Percentiles rank a stretch among this genome's conserved stretches.
These are phyloP conservation scores for Melaleuca quinquenervia DNA, from an alignment of 345 rosid species.

Conservation along the genomic window DNA sequence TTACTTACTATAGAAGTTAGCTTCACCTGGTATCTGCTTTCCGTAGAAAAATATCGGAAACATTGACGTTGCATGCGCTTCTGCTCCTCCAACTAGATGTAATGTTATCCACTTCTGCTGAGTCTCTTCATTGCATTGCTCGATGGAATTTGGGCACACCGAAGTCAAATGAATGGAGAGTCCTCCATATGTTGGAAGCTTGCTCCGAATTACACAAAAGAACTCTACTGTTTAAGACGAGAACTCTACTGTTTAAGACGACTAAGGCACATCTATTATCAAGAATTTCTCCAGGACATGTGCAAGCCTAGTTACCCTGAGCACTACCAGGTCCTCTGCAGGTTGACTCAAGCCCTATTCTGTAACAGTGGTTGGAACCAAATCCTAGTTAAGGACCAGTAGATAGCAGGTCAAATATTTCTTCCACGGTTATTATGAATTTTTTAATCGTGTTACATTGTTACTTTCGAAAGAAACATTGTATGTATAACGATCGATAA, in stretches of 20 bases:
- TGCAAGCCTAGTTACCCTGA: not conserved
- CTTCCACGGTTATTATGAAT: too few species aligned
- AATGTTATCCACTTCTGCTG: not conserved
- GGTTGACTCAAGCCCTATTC: not conserved
- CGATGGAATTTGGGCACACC: not conserved
- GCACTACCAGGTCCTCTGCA: not conserved
- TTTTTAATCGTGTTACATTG: too few species aligned
- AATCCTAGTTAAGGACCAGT: not conserved
- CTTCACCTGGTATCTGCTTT: not conserved
- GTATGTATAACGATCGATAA: too few species aligned
- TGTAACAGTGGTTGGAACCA: not conserved
- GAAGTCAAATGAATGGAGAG: not conserved
- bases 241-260: too few species aligned
- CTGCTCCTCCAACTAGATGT: not conserved
- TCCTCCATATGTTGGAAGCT: not conserved
- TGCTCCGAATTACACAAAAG: not conserved
- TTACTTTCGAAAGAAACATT: too few species aligned
- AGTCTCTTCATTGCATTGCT: not conserved
- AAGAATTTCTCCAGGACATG: not conserved
- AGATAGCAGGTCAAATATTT: too few species aligned
- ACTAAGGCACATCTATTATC: not conserved
- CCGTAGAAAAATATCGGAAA: not conserved
- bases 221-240: too few species aligned
- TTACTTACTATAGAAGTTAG: not conserved
- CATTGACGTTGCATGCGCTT: not conserved